Percentiles rank a stretch among this genome's conserved stretches.
phyloP scores from a whole-genome alignment of 768 basidiomycete species.

The Cytidiella melzeri region DNA sequence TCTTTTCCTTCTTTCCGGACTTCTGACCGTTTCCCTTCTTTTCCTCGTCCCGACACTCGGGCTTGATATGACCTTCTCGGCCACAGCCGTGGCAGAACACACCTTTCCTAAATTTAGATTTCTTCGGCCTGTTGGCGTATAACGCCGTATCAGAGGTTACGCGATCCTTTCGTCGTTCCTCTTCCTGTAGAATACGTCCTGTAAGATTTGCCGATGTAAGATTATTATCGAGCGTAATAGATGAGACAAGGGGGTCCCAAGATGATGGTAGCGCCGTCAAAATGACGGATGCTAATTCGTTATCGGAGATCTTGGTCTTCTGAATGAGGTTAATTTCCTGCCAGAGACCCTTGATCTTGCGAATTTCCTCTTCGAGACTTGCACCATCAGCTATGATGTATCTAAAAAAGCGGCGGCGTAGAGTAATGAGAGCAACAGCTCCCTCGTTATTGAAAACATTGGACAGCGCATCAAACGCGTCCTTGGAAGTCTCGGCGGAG shows the following conservation, averaged over 20 bases:
- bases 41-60: background rate
- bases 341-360: background rate
- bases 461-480: background rate
- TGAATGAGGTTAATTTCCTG: background rate
- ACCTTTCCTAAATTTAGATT: background rate
- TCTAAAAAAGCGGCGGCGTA: background rate
- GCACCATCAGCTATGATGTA: background rate
- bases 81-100: background rate
- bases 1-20: background rate
- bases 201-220: background rate
- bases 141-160: background rate
- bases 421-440: background rate
- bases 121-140: background rate
- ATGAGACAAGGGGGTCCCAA: background rate
- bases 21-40: slow-evolving; percentile 3
- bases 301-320: slow-evolving; percentile 2
- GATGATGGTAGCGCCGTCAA: background rate
- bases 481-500: slow-evolving; percentile 6
- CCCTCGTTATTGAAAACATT: background rate
- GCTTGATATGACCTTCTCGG: slow-evolving; percentile 4
- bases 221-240: background rate
- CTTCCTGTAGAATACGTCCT: slow-evolving; percentile 1
- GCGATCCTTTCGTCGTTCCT: background rate
- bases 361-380: background rate
- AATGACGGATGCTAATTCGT: background rate